Evolutionary conservation across 306 rosid species (phyloP).

Genomic region (Bauhinia variegata): DNA sequence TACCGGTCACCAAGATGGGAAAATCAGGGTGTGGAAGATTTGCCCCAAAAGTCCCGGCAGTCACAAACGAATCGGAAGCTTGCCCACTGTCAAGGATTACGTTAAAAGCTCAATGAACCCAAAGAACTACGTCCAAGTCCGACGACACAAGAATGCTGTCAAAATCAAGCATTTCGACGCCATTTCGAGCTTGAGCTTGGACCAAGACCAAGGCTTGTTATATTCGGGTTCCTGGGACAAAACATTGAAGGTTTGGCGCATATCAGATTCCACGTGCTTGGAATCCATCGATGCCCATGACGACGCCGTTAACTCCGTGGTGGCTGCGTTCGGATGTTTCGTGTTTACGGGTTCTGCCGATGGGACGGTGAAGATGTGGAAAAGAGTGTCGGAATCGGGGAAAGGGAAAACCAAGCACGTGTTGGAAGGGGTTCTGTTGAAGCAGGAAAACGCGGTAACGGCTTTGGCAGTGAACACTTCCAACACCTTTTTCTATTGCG

Average conservation of each 20-base stretch:
- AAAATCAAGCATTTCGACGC: constrained; percentile 83
- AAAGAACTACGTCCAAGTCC: constrained; percentile 72
- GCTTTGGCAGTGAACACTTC: constrained; percentile 63
- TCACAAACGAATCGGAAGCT: constrained; percentile 69
- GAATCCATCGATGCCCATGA: constrained; percentile 86
- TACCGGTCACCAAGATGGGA: constrained; percentile 97
- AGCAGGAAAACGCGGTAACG: constrained; percentile 87
- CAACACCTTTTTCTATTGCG: constrained; percentile 56
- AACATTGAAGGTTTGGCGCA: constrained; percentile 79
- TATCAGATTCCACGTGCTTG: constrained; percentile 65
- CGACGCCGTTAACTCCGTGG: constrained; percentile 82
- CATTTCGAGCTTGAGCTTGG: constrained; percentile 69
- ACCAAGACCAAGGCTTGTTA: constrained; percentile 60
- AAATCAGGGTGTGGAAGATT: constrained; percentile 80
- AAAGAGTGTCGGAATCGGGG: constrained; percentile 45
- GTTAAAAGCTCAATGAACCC: constrained; percentile 78
- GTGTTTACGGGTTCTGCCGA: constrained; percentile 90
- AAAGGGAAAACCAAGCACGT: constrained; percentile 54
- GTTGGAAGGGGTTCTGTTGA: constrained; percentile 59
- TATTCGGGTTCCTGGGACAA: constrained; percentile 90
- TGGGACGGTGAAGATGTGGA: constrained; percentile 88
- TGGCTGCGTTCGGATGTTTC: constrained; percentile 41
- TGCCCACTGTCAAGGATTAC: constrained; percentile 71
- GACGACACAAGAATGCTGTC: constrained; percentile 59
- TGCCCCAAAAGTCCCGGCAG: constrained; percentile 31